Evolutionary conservation across 2,329 filamentous ascomycete genomes (phyloP), one percentile per base, ranked within the genome.

Genomic region (Botrytis hyacinthi): DNA sequence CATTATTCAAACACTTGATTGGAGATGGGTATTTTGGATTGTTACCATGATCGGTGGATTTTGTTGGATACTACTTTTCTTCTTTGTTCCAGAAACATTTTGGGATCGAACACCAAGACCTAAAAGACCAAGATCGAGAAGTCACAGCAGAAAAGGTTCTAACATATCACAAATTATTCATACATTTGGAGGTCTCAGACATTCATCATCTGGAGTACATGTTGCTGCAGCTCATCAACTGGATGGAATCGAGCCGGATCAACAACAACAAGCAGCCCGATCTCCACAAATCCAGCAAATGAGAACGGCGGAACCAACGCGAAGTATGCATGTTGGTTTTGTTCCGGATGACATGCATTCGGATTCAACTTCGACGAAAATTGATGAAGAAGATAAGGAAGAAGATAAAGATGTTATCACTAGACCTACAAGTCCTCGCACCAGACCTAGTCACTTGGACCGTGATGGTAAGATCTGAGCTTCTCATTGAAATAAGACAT

Each of bases 31-130:
- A 0, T 97, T 97, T 78, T 97, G 92, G 92, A 90, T 97, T 72
- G 90, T 97, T 63, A 89, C 94, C 0, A 93, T 97, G 5, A 84
- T 97, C 16, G 92, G 94, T 48, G 93, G 86, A 0, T 88, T 93
- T 66, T 91, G 90, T 74, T 87, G 90, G 54, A 81, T 89, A 32
- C 83, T 97, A 4, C 86, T 98, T 1, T 97, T 97, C 81, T 86
- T 98, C 74, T 97, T 97, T 78, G 93, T 97, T 0, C 95, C 95
- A 0, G 95, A 98, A 83, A 97, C 94, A 0, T 98, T 97, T 77
- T 98, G 95, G 95, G 94, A 98, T 81, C 87, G 95, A 66, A 91
- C 92, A 3, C 94, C 95, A 37, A 75, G 78, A n/a, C 76, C 79
- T 29, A 72, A 68, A 37, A 59, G 46, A 35, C 1, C 48, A 16